A percentile compares a stretch with the other conserved stretches of the same genome.
Conservation (phyloP, 2,329 filamentous ascomycete species). For the Sclerotinia trifoliorum region DNA sequence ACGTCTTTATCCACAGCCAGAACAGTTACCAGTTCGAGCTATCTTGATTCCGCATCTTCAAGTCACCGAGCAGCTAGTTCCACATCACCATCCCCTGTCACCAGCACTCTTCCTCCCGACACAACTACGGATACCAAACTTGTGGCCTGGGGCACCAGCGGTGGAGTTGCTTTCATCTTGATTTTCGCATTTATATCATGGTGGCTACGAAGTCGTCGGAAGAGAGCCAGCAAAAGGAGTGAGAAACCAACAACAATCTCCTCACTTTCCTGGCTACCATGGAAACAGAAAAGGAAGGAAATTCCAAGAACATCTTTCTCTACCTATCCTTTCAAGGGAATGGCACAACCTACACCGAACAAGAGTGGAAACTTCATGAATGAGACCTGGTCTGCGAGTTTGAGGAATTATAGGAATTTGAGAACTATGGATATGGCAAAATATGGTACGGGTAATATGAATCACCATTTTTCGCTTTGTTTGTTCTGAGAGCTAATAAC, state of each 20-base stretch:
- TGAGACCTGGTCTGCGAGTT: not conserved
- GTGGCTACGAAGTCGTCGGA: not conserved
- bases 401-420: not conserved
- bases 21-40: not conserved
- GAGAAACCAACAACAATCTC: not conserved
- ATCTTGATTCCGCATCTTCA: not conserved
- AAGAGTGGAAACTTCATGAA: not conserved
- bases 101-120: not conserved
- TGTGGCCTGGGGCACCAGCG: not conserved
- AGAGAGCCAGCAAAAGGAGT: not conserved
- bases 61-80: not conserved
- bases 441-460: not conserved
- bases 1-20: not conserved
- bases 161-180: constrained; percentile 8
- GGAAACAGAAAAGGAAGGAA: not conserved
- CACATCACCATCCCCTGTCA: not conserved
- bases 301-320: not conserved
- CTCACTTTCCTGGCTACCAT: not conserved
- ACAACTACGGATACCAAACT: not conserved
- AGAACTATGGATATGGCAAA: not conserved
- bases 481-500: not conserved
- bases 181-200: not conserved
- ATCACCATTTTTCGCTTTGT: not conserved
- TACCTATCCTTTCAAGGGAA: not conserved
- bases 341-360: not conserved